Conservation (phyloP, 31 red algal species). For the Odonthalia washingtoniensis region DNA sequence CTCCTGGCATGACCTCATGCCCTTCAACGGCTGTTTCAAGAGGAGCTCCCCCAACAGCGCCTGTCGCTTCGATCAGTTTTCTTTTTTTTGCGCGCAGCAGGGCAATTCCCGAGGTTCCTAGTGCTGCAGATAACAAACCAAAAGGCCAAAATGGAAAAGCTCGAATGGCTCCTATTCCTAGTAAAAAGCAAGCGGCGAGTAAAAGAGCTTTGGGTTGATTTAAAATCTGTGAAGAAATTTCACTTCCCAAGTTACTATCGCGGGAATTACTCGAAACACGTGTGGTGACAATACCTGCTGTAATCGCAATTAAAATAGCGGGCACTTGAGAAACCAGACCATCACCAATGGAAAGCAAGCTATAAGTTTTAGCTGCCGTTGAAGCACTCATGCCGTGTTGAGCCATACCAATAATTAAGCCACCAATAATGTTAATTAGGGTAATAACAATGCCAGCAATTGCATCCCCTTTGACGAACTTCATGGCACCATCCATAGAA, state of each 20-base stretch:
- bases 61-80: background rate
- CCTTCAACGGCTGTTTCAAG: background rate
- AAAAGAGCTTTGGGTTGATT: slow-evolving; percentile 24
- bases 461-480: slow-evolving; percentile 56
- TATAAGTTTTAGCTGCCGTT: slow-evolving; percentile 18
- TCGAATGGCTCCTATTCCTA: slow-evolving; percentile 4
- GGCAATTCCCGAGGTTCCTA: background rate
- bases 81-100: background rate
- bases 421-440: slow-evolving; percentile 34
- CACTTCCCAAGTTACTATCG: slow-evolving; percentile 12
- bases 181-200: slow-evolving; percentile 4
- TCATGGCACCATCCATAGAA: slow-evolving; percentile 49
- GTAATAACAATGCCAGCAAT: slow-evolving; percentile 38
- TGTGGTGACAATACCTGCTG: slow-evolving; percentile 24
- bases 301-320: slow-evolving; percentile 21
- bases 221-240: slow-evolving; percentile 31
- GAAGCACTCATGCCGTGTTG: background rate
- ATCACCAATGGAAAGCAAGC: slow-evolving; percentile 36
- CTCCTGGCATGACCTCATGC: background rate
- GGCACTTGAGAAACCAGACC: slow-evolving; percentile 38
- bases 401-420: slow-evolving; percentile 17
- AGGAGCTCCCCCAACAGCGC: background rate
- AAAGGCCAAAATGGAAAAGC: slow-evolving; percentile 26
- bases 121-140: background rate
- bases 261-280: slow-evolving; percentile 21